phyloP scores from a whole-genome alignment of 169 alveolate species.

The Eimeria acervulina region DNA sequence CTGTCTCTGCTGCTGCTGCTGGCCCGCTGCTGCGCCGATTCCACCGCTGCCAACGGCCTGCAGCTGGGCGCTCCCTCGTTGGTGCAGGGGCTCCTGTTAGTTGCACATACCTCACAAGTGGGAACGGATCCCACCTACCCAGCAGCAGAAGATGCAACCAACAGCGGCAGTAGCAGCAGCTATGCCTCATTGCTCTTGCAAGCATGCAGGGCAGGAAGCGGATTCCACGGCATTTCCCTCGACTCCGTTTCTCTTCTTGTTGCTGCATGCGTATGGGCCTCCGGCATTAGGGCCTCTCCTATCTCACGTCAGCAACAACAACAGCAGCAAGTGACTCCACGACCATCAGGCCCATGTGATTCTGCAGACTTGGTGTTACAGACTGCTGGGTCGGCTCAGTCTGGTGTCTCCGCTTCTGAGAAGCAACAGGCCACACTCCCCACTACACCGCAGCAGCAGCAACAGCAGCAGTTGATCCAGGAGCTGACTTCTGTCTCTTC shows the following conservation, averaged over 20 bases:
- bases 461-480: slow-evolving; percentile 33
- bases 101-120: slow-evolving; percentile 72
- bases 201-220: slow-evolving; percentile 72
- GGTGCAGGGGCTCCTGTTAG: slow-evolving; percentile 80
- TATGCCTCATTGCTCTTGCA: not conserved
- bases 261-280: slow-evolving; percentile 79
- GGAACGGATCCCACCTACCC: slow-evolving; percentile 80
- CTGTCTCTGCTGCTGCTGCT: slow-evolving; percentile 79
- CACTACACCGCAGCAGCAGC: slow-evolving; percentile 10
- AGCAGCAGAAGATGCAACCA: not conserved
- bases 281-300: not conserved
- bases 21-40: slow-evolving; percentile 73
- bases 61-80: slow-evolving; percentile 79
- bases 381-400: not conserved
- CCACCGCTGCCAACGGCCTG: slow-evolving; percentile 65
- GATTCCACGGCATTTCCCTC: slow-evolving; percentile 59
- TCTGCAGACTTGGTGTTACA: not conserved
- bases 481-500: not conserved
- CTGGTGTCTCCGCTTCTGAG: not conserved
- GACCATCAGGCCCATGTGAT: not conserved
- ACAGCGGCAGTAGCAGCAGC: slow-evolving; percentile 1
- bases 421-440: not conserved
- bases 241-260: slow-evolving; percentile 77
- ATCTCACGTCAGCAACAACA: slow-evolving; percentile 1
- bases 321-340: slow-evolving; percentile 24